phyloP scores from a whole-genome alignment of 805 yeast genomes.

The Candida endomychidarum region DNA sequence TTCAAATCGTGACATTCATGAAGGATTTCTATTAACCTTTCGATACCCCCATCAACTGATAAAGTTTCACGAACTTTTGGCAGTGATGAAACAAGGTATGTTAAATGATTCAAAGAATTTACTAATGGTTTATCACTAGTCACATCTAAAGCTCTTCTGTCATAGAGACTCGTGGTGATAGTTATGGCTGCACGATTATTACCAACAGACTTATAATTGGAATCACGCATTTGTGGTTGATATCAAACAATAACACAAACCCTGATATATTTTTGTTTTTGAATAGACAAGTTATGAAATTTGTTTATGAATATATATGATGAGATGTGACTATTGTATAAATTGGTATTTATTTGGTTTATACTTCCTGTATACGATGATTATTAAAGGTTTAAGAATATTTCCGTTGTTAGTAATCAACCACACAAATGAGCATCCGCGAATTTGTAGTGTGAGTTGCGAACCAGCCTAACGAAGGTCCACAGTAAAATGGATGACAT shows the following conservation, averaged over 20 bases:
- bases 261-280: too few species aligned
- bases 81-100: conserved; percentile 81
- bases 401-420: neutral
- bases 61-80: conserved; percentile 89
- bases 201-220: conserved; percentile 76
- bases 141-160: conserved; percentile 88
- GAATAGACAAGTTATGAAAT: neutral
- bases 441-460: too few species aligned
- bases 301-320: too few species aligned
- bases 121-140: conserved; percentile 88
- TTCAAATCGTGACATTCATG: conserved; percentile 66
- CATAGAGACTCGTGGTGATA: conserved; percentile 85
- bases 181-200: conserved; percentile 90
- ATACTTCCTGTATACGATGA: too few species aligned
- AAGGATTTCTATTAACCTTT: conserved; percentile 78
- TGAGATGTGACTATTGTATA: too few species aligned
- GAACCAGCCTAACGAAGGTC: too few species aligned
- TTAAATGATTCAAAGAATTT: conserved; percentile 85
- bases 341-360: too few species aligned
- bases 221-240: conserved; percentile 67
- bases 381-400: too few species aligned
- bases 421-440: neutral
- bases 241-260: neutral
- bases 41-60: conserved; percentile 88
- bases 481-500: too few species aligned